Percentiles rank a stretch among this genome's conserved stretches.
Conservation (phyloP, 1,284 basidiomycete genomes). For the Xanthoconium separans region DNA sequence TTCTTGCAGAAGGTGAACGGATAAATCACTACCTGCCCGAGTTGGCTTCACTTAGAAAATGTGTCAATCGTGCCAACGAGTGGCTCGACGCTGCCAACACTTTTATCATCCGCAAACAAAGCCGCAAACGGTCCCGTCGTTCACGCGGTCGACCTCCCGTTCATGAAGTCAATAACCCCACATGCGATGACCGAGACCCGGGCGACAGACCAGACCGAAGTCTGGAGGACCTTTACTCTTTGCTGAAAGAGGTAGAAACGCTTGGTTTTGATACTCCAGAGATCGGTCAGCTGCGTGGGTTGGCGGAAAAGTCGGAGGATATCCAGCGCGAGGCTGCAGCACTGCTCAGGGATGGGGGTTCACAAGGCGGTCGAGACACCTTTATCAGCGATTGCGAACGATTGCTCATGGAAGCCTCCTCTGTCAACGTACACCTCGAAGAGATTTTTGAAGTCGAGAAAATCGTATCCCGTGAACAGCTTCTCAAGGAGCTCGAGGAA, state of each 20-base stretch:
- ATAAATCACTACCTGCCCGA: conserved; percentile 77
- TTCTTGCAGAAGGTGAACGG: conserved; percentile 85
- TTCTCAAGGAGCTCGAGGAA: conserved; percentile 67
- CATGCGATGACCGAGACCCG: conserved; percentile 49
- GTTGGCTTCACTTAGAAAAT: conserved; percentile 70
- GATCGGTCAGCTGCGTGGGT: conserved; percentile 53
- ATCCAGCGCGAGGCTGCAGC: conserved; percentile 53
- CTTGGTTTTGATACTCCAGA: conserved; percentile 83
- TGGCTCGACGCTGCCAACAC: conserved; percentile 81
- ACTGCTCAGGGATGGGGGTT: conserved; percentile 43
- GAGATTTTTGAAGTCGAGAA: conserved; percentile 75
- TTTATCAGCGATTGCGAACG: conserved; percentile 70
- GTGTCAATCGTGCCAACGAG: conserved; percentile 77
- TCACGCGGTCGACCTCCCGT: conserved; percentile 53
- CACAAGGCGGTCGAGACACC: conserved; percentile 46
- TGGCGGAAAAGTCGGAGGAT: conserved; percentile 67
- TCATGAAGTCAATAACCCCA: conserved; percentile 32
- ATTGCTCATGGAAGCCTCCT: conserved; percentile 65
- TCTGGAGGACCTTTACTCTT: conserved; percentile 62
- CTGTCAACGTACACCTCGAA: conserved; percentile 75
- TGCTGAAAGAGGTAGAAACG: conserved; percentile 68
- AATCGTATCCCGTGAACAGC: conserved; percentile 70
- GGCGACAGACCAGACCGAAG: conserved; percentile 67
- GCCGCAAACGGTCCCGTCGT: conserved; percentile 67
- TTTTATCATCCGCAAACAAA: conserved; percentile 70